Evolutionary conservation across 257 asterid genomes (phyloP).

Genomic region (Solanum sitiens): DNA sequence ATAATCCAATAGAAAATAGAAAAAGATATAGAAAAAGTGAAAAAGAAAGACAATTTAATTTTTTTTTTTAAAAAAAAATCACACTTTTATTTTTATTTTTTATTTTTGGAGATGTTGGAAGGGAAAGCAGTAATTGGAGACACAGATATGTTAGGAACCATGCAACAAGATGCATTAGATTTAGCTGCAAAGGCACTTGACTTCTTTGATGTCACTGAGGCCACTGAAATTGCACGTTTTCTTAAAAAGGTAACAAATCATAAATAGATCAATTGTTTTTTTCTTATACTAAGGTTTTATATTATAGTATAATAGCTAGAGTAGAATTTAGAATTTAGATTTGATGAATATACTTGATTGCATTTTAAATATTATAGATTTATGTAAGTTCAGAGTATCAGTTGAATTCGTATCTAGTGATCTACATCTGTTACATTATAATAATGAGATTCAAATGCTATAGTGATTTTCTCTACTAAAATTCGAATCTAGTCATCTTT

Average conservation of each 20-base stretch:
- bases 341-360: too few relatives aligned
- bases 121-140: slow-evolving; percentile 80
- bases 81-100: neutral
- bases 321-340: neutral
- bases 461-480: neutral
- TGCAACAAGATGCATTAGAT: slow-evolving; percentile 72
- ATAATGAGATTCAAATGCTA: neutral
- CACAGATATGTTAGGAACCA: slow-evolving; percentile 60
- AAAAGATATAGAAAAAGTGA: neutral
- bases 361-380: too few relatives aligned
- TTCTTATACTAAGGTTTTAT: too few relatives aligned
- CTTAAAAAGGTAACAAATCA: slow-evolving; percentile 43
- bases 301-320: neutral
- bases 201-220: slow-evolving; percentile 70
- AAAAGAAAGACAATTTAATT: neutral
- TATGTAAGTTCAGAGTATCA: neutral
- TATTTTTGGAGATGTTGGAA: slow-evolving; percentile 37
- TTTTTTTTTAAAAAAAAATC: too few relatives aligned
- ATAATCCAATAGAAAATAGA: neutral
- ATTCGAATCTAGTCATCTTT: neutral
- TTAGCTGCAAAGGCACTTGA: slow-evolving; percentile 87
- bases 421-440: neutral
- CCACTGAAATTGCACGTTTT: slow-evolving; percentile 72
- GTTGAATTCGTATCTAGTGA: neutral
- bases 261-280: neutral